Base-by-base conservation (phyloP, 1,284 basidiomycete species). In the Golubevia pallescens region DNA sequence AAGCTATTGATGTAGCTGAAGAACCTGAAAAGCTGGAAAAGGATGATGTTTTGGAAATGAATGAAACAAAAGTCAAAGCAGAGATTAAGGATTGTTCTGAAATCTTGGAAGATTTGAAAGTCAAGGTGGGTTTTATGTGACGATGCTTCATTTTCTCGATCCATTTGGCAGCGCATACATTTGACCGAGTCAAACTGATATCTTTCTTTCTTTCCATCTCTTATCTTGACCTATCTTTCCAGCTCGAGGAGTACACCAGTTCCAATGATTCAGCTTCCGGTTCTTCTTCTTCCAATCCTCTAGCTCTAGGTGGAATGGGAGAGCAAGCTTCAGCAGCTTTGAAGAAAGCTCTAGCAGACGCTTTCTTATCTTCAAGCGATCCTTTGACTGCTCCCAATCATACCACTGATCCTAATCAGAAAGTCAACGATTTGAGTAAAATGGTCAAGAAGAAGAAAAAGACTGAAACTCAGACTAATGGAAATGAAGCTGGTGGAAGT, bases 401-500 rank as follows among this genome's bases (percentile, higher is more conserved):
- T 8, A 8, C 58, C 28, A 62, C 42, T 38, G 54, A 48, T 56
- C 23, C 63, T 2, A 65, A 66, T 64, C 71, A 57, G n/a, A 68
- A 74, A 13, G 74, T 80, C 14, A 77, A 78, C 62, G 75, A 78
- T 57, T 65, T 80, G 48, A 77, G 68, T 57, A 58, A 62, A 14
- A 77, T 78, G 77, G 78, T 80, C 53, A 80, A 77, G 66, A 62
- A 71, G 53, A 79, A 79, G 63, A 79, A 79, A 67, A 74, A 75
- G 66, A 7, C 66, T n/a, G 70, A 65, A 10, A 24, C n/a, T 8
- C 66, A 67, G 21, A 54, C 57, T 19, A 23, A 23, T 4, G 59
- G 21, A 24, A 58, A 57, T 7, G 54, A 23, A 28, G 52, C 53
- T 10, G 42, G 42, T 16, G 42, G 42, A 48, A 48, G 42, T 48